These are phyloP conservation scores for Fusarium sp. DNA, from an alignment of 2,329 filamentous ascomycete species.

Conservation along the genomic window DNA sequence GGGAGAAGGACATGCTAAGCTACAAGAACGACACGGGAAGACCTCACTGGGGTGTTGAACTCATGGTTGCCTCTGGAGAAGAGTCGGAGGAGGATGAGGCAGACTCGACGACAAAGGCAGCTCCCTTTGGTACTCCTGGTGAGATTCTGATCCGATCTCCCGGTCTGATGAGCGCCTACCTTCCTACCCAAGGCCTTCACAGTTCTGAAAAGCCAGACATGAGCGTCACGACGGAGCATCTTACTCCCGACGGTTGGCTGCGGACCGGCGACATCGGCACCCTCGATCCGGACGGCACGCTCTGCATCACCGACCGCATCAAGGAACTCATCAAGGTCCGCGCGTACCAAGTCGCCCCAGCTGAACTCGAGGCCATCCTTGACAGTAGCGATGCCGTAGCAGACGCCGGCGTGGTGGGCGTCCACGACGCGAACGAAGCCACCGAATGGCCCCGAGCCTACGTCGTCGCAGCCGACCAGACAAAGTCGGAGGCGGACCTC, in stretches of 20 bases:
- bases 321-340: slow-evolving; percentile 76
- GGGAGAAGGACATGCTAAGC: slow-evolving; percentile 58
- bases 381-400: slow-evolving; percentile 60
- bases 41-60: slow-evolving; percentile 75
- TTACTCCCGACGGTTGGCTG: slow-evolving; percentile 72
- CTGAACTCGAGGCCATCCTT: slow-evolving; percentile 57
- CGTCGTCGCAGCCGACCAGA: slow-evolving; percentile 57
- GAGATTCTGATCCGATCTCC: slow-evolving; percentile 75
- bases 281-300: slow-evolving; percentile 64
- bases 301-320: slow-evolving; percentile 78
- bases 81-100: slow-evolving; percentile 49
- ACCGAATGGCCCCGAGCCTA: slow-evolving; percentile 75
- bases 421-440: slow-evolving; percentile 66
- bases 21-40: slow-evolving; percentile 71
- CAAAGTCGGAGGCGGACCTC: slow-evolving; percentile 50
- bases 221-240: slow-evolving; percentile 51
- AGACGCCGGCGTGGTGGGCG: slow-evolving; percentile 74
- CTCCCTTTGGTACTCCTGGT: slow-evolving; percentile 64
- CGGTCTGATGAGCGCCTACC: slow-evolving; percentile 76
- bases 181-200: slow-evolving; percentile 63
- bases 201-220: slow-evolving; percentile 47
- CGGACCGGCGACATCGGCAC: slow-evolving; percentile 78
- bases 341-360: slow-evolving; percentile 70
- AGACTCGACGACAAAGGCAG: slow-evolving; percentile 47
- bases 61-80: slow-evolving; percentile 68